phyloP scores from a whole-genome alignment of 1,284 basidiomycete genomes.

The Apiotrichum gracile region DNA sequence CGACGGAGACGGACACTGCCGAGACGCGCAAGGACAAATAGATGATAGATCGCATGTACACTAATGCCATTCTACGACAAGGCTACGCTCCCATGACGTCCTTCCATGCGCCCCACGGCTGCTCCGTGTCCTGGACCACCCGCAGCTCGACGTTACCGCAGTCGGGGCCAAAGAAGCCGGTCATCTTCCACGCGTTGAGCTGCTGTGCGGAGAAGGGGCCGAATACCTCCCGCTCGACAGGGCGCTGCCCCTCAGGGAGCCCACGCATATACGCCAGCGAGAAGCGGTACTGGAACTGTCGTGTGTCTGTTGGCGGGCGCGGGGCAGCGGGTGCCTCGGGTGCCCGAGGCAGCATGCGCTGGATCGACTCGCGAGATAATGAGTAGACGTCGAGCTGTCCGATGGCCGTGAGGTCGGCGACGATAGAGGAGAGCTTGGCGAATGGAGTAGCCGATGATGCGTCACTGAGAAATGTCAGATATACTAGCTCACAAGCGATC shows the following conservation, averaged over 20 bases:
- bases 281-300: slow-evolving; percentile 47
- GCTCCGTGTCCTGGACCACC: slow-evolving; percentile 15
- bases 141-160: slow-evolving; percentile 48
- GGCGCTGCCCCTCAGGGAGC: slow-evolving; percentile 42
- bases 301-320: slow-evolving; percentile 26
- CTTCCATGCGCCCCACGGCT: slow-evolving; percentile 41
- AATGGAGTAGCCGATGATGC: slow-evolving; percentile 39
- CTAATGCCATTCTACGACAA: neutral
- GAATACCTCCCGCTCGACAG: slow-evolving; percentile 46
- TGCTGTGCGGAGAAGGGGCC: slow-evolving; percentile 42
- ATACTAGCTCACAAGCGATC: too few species aligned
- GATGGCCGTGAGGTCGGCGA: slow-evolving; percentile 40
- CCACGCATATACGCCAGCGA: slow-evolving; percentile 40
- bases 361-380: slow-evolving; percentile 45
- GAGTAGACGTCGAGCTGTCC: slow-evolving; percentile 48
- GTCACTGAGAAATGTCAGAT: slow-evolving; percentile 24
- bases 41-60: slow-evolving; percentile 1
- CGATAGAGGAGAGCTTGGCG: slow-evolving; percentile 42
- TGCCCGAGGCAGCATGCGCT: slow-evolving; percentile 42
- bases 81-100: slow-evolving; percentile 21
- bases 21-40: slow-evolving; percentile 32
- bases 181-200: slow-evolving; percentile 39
- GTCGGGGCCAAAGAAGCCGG: slow-evolving; percentile 44
- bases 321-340: slow-evolving; percentile 3
- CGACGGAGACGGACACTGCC: neutral